Base-by-base conservation (phyloP, 116 monocot genomes). In the Trichopus zeylanicus region DNA sequence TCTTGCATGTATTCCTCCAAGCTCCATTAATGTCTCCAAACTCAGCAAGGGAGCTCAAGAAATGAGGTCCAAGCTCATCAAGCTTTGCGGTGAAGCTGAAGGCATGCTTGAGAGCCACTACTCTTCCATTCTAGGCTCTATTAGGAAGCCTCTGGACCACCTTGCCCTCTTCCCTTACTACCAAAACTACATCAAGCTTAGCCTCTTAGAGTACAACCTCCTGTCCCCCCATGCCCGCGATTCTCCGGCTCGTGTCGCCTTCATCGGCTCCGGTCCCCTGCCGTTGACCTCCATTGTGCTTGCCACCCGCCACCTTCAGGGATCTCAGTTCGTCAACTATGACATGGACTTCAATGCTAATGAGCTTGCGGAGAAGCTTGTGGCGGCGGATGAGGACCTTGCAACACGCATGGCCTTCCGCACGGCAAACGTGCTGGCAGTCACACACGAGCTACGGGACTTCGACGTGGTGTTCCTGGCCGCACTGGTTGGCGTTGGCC, bases 191-290 rank as follows among this genome's bases (percentile, higher is more conserved):
- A 46, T 83, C 59, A 62, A 78, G 64, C 67, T 83, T 11, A 63
- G 71, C 59, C 66, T 59, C 10, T 32, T 78, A 20, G 83, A 83
- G 74, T 48, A 63, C 61, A 57, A 34, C 11, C 26, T 83, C 15
- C 48, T 83, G 18, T 11, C 62, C 18, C 34, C 46, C 30, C 67
- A 78, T 59, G 42, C 59, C 6, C 19, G 42, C 15, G 37, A 18
- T 9, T 30, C 60, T 18, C 74, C 67, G 9, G 21, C 49, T 7
- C 42, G 52, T 7, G 65, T 78, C 2, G 78, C 83, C 46, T 83
- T 83, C 72, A 52, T 83, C 11, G 83, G 83, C 49, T 83, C 83
- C 2, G 78, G 83, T 5, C 83, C 83, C 0, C 52, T 83, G n/a
- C 78, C 83, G 1, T 61, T 83, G 19, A 78, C 65, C 31, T 65